Evolutionary conservation across 2,329 filamentous ascomycete genomes (phyloP).

Genomic region (Fusarium sp.): DNA sequence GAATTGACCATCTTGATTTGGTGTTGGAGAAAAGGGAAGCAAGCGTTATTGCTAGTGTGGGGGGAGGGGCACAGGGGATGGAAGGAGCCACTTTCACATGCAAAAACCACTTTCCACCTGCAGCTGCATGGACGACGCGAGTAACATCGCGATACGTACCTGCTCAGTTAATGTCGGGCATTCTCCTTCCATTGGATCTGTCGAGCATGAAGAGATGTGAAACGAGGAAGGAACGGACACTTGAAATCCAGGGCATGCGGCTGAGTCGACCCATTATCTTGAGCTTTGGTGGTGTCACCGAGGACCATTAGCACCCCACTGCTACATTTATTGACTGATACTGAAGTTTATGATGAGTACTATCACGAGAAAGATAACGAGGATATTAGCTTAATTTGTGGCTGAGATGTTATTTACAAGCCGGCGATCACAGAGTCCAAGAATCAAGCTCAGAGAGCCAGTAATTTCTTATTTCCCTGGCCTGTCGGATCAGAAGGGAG

Average conservation of each 20-base stretch:
- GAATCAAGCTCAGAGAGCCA: background rate
- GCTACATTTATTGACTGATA: background rate
- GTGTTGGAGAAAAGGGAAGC: conserved; percentile 18
- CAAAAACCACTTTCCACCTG: conserved; percentile 21
- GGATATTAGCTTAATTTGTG: background rate
- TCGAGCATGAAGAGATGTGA: conserved; percentile 8
- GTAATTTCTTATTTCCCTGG: background rate
- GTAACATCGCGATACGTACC: background rate
- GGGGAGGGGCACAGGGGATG: conserved; percentile 15
- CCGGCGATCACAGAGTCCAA: background rate
- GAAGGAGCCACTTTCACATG: conserved; percentile 48
- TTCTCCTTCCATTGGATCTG: background rate
- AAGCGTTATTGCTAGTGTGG: conserved; percentile 20
- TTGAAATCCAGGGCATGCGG: conserved; percentile 29
- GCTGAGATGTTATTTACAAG: background rate
- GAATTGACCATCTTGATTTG: conserved; percentile 22
- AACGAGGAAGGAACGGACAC: conserved; percentile 26
- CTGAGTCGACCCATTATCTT: conserved; percentile 42
- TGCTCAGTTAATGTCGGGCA: background rate
- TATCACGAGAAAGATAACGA: conserved; percentile 2
- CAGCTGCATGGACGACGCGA: conserved; percentile 8
- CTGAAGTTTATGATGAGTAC: background rate
- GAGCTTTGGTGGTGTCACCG: conserved; percentile 41
- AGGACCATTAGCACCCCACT: conserved; percentile 42
- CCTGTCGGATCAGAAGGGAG: conserved; percentile 17